These are phyloP conservation scores for Pseudohalonectria lignicola DNA, from an alignment of 2,329 filamentous ascomycete genomes.

Conservation along the genomic window DNA sequence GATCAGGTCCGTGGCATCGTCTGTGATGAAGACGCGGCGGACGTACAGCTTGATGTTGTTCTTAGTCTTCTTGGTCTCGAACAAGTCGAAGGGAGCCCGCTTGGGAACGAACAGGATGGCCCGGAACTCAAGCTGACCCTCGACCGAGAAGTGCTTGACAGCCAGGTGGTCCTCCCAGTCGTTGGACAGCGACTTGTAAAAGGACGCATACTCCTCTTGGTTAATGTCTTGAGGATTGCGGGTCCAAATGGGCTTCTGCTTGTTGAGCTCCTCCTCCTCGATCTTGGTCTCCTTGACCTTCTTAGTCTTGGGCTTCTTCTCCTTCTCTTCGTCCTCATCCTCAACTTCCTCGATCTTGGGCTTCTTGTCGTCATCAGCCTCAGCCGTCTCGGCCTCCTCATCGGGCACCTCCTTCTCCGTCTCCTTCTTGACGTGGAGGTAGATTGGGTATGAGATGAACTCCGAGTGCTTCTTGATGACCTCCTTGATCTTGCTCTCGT, in stretches of 20 bases:
- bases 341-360: conserved; percentile 96
- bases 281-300: conserved; percentile 98
- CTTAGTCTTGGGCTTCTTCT: conserved; percentile 98
- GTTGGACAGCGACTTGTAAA: conserved; percentile 99
- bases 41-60: conserved; percentile 99
- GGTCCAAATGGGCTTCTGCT: conserved; percentile 99
- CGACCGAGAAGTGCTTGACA: conserved; percentile 99
- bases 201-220: conserved; percentile 92
- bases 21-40: conserved; percentile 99
- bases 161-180: conserved; percentile 99
- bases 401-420: conserved; percentile 97
- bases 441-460: conserved; percentile 99
- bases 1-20: conserved; percentile 97
- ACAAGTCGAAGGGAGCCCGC: conserved; percentile 98
- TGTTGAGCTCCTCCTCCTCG: conserved; percentile 99
- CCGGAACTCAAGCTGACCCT: conserved; percentile 99
- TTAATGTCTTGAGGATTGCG: conserved; percentile 93
- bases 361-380: conserved; percentile 62
- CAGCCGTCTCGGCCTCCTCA: conserved; percentile 71
- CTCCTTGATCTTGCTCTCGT: conserved; percentile 99
- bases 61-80: conserved; percentile 99
- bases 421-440: conserved; percentile 99
- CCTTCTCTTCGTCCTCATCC: conserved; percentile 76
- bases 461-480: conserved; percentile 99
- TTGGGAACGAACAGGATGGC: conserved; percentile 99